Conservation (phyloP, 2,329 filamentous ascomycete genomes). For the Epichloe sp. region DNA sequence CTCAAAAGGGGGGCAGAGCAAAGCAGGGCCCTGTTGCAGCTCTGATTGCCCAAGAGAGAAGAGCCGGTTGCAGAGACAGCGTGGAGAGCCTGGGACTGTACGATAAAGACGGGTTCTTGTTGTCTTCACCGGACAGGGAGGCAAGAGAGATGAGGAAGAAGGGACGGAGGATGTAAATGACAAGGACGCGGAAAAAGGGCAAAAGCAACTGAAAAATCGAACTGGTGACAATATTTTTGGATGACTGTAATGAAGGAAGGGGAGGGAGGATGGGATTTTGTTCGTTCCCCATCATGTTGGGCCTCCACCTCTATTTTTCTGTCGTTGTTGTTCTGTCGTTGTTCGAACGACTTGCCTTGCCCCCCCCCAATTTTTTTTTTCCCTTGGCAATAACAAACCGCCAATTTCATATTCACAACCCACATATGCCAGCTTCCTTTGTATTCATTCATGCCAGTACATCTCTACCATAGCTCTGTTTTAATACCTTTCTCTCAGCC, state of each 20-base stretch:
- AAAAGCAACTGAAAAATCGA: not conserved
- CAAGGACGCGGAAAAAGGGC: not conserved
- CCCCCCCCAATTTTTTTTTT: too few species aligned
- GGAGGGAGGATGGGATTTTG: too few species aligned
- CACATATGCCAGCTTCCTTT: not conserved
- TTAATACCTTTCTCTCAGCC: too few species aligned
- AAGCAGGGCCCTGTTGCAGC: slow-evolving; percentile 16
- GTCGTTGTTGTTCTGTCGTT: not conserved
- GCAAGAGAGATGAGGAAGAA: not conserved
- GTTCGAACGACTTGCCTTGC: not conserved
- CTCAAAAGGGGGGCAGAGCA: slow-evolving; percentile 6
- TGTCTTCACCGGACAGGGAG: slow-evolving; percentile 26
- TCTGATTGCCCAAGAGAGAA: slow-evolving; percentile 12
- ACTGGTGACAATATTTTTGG: too few species aligned
- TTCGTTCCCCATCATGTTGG: too few species aligned
- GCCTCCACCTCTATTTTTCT: not conserved
- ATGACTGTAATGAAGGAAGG: not conserved
- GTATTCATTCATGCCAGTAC: not conserved
- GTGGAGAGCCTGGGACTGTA: slow-evolving; percentile 30
- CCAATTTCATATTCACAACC: not conserved
- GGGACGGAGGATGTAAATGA: not conserved
- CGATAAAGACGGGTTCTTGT: slow-evolving; percentile 32
- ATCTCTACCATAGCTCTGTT: slow-evolving; percentile 8
- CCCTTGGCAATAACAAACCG: too few species aligned
- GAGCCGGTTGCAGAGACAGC: slow-evolving; percentile 13